These are phyloP conservation scores for Gymnopus androsaceus DNA, from an alignment of 1,284 basidiomycete species.

Conservation along the genomic window DNA sequence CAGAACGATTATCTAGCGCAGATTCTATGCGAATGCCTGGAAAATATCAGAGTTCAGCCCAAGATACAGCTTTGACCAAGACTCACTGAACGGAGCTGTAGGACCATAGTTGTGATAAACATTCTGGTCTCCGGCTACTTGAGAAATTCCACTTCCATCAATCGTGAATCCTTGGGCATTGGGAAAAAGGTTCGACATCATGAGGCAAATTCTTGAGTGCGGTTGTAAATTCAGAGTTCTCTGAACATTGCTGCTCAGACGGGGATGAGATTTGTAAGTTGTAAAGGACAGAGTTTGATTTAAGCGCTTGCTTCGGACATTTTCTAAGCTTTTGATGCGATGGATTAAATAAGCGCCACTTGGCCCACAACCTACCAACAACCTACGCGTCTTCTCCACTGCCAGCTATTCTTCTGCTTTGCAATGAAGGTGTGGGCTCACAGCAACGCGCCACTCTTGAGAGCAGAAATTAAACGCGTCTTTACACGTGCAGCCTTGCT, in stretches of 20 bases:
- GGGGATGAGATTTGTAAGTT: neutral
- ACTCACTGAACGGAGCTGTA: conserved; percentile 6
- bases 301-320: neutral
- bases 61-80: neutral
- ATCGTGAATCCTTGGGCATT: conserved; percentile 2
- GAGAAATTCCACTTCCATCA: neutral
- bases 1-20: conserved; percentile 4
- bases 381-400: too few relatives aligned
- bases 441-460: too few relatives aligned
- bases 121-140: conserved; percentile 4
- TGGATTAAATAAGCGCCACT: too few relatives aligned
- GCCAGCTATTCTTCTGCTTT: too few relatives aligned
- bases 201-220: neutral
- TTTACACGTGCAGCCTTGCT: too few relatives aligned
- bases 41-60: neutral
- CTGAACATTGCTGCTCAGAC: neutral
- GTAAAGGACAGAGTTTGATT: neutral
- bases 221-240: neutral
- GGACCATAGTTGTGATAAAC: neutral
- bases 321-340: conserved; percentile 2
- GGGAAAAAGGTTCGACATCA: neutral
- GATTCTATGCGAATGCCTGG: conserved; percentile 7
- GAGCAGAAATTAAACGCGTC: too few relatives aligned
- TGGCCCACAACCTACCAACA: too few relatives aligned
- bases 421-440: too few relatives aligned